Evolutionary conservation across 176 grass and related monocot genomes (phyloP), one percentile per base, ranked within the genome.

Genomic region (Avena sativa): DNA sequence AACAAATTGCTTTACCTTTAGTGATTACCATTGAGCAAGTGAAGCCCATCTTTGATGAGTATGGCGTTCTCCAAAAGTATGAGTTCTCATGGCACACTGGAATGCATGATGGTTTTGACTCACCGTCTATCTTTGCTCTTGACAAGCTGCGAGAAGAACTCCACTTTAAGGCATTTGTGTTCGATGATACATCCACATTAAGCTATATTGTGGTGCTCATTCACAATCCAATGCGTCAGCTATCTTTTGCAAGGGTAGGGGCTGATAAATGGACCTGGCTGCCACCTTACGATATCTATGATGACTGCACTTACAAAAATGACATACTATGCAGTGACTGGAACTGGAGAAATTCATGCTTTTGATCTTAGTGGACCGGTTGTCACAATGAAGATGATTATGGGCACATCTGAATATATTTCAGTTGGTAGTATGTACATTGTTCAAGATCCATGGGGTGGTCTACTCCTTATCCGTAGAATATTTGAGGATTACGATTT

Each of bases 261-360:
- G 67, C 19, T 71, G 67, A 71, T 71, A 71, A n/a, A 28, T 71
- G 67, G 79, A 81, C 79, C 8, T 50, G 38, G 38, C 38, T 40
- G 38, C 38, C 38, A 40, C 38, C 38, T 40, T 40, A 40, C 38
- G 38, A 40, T 6, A 0, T 12, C 36, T 25, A 64, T 81, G 0
- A 6, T 0, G 79, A 81, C 43, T 81, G 79, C 23, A 32, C 17
- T 25, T 66, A 66, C 60, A 66, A 66, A 7, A 21, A 66, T 81
- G 79, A 43, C 63, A 14, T 81, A 9, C 32, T 81, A 28, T 81
- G 79, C 61, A 11, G 59, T 80, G 21, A 65, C 59, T 17, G 0
- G 0, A 65, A 47, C 17, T 0, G 79, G 79, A 26, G 79, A 65
- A 65, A 47, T 66, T 26, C 13, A 49, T 5, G 15, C 44, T 2